phyloP scores from a whole-genome alignment of 2,329 filamentous ascomycete genomes.

The Pseudocercospora crystallina region DNA sequence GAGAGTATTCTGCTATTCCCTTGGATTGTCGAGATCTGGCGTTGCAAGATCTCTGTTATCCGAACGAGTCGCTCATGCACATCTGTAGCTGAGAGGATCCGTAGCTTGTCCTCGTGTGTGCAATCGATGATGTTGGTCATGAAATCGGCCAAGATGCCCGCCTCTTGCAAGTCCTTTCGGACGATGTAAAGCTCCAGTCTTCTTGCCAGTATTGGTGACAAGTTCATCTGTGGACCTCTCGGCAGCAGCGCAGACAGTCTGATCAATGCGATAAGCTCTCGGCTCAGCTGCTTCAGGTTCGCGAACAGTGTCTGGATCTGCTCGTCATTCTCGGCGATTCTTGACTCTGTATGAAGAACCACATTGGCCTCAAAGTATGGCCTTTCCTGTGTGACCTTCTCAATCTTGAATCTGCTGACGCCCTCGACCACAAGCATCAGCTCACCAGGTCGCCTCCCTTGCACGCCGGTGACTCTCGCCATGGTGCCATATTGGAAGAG shows the following conservation, averaged over 20 bases:
- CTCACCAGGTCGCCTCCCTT: conserved; percentile 53
- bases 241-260: conserved; percentile 82
- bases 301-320: conserved; percentile 71
- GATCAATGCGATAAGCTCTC: conserved; percentile 81
- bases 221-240: conserved; percentile 61
- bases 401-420: conserved; percentile 71
- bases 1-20: conserved; percentile 83
- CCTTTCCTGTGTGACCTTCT: conserved; percentile 71
- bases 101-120: conserved; percentile 85
- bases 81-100: conserved; percentile 77
- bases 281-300: conserved; percentile 77
- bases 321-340: conserved; percentile 46
- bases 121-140: conserved; percentile 92
- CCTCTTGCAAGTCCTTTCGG: conserved; percentile 77
- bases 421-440: conserved; percentile 87
- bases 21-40: conserved; percentile 81
- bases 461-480: conserved; percentile 50
- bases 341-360: conserved; percentile 64
- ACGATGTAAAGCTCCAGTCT: conserved; percentile 85
- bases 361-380: conserved; percentile 87
- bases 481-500: conserved; percentile 81
- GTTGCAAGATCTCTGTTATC: conserved; percentile 79
- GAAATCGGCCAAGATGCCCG: conserved; percentile 86
- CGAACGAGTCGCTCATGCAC: conserved; percentile 75
- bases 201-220: conserved; percentile 82